Evolutionary conservation across 768 basidiomycete genomes (phyloP).

Genomic region (Sarcodon aspratus): DNA sequence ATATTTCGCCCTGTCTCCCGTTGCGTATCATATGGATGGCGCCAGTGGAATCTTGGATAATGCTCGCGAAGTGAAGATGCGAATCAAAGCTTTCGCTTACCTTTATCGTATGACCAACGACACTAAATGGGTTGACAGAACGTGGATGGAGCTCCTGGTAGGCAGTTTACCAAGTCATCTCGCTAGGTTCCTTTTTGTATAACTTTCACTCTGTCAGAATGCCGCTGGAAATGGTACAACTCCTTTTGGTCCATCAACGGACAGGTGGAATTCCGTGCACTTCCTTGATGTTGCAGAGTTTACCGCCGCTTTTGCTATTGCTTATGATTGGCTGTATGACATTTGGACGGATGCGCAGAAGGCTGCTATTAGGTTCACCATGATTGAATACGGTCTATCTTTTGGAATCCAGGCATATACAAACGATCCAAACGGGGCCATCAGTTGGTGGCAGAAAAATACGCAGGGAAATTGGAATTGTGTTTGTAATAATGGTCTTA

Average conservation of each 20-base stretch:
- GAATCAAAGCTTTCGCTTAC: conserved; percentile 88
- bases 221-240: conserved; percentile 60
- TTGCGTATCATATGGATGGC: conserved; percentile 66
- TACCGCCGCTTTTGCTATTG: conserved; percentile 79
- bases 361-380: conserved; percentile 49
- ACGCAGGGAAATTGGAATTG: conserved; percentile 97
- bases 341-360: conserved; percentile 69
- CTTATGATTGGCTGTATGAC: conserved; percentile 95
- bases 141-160: conserved; percentile 77
- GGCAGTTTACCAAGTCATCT: conserved; percentile 13
- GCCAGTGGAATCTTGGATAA: conserved; percentile 87
- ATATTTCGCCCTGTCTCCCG: conserved; percentile 54
- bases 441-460: conserved; percentile 43
- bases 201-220: conserved; percentile 31
- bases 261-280: conserved; percentile 79
- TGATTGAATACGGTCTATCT: conserved; percentile 70
- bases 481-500: conserved; percentile 86
- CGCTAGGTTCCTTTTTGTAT: background rate
- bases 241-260: conserved; percentile 51
- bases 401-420: conserved; percentile 49
- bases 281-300: conserved; percentile 94
- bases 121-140: conserved; percentile 82
- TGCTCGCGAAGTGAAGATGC: conserved; percentile 80
- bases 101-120: conserved; percentile 87
- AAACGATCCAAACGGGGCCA: conserved; percentile 17